phyloP scores from a whole-genome alignment of 2,329 filamentous ascomycete species.

The Moelleriella libera region DNA sequence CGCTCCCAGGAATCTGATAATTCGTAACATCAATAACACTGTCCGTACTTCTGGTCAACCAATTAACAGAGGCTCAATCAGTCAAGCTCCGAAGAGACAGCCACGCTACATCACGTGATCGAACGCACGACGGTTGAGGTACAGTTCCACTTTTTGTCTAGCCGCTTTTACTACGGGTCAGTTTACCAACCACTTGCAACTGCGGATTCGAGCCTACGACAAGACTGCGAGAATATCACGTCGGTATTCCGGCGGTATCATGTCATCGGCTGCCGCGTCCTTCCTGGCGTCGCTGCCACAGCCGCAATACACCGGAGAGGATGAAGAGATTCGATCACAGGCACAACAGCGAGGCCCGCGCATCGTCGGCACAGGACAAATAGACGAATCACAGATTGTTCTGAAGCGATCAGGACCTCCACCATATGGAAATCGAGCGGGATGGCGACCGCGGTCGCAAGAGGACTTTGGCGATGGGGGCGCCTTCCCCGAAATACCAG shows the following conservation, averaged over 20 bases:
- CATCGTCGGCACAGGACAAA: constrained; percentile 64
- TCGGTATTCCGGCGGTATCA: constrained; percentile 16
- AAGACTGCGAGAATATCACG: background rate
- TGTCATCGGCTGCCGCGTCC: constrained; percentile 56
- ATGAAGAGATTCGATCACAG: constrained; percentile 63
- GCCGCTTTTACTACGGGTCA: background rate
- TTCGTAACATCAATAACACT: background rate
- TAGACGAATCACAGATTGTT: constrained; percentile 77
- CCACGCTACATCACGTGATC: no score
- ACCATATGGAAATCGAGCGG: constrained; percentile 70
- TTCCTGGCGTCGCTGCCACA: constrained; percentile 73
- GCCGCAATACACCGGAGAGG: constrained; percentile 80
- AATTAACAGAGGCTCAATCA: no score
- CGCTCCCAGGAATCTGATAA: background rate
- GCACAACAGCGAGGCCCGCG: constrained; percentile 67
- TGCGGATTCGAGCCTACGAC: background rate
- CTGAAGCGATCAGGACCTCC: constrained; percentile 74
- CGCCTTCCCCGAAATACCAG: constrained; percentile 83
- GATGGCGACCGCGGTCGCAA: constrained; percentile 78
- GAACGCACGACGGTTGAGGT: no score
- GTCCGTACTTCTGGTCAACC: no score
- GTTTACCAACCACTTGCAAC: background rate
- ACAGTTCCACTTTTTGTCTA: background rate
- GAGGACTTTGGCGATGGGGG: constrained; percentile 96
- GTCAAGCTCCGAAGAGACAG: no score